Percentiles rank a stretch among this genome's conserved stretches.
Evolutionary conservation across 495 filamentous ascomycete species (phyloP).

Genomic region (Trichoderma virens): DNA sequence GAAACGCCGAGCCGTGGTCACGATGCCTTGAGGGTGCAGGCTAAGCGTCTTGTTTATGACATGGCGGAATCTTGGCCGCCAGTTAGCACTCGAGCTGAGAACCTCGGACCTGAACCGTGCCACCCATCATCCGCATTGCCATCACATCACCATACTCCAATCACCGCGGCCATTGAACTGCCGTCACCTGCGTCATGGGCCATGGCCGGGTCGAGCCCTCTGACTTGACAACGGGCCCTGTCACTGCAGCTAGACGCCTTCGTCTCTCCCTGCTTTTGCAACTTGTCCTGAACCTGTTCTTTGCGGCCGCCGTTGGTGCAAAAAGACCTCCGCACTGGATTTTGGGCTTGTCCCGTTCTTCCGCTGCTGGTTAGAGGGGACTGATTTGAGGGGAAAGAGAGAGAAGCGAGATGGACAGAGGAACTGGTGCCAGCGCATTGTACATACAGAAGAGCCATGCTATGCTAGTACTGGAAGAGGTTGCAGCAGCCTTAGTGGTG

Average conservation of each 20-base stretch:
- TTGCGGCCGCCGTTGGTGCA: background rate
- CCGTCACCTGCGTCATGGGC: background rate
- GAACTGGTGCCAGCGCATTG: background rate
- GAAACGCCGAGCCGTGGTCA: background rate
- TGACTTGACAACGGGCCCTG: too few relatives aligned
- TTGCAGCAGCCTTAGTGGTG: too few relatives aligned
- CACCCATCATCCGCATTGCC: conserved; percentile 3
- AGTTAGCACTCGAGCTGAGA: too few relatives aligned
- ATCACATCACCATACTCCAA: conserved; percentile 4
- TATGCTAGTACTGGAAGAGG: too few relatives aligned
- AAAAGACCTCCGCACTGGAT: background rate
- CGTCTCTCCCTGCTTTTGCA: background rate
- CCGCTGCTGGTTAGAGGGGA: background rate
- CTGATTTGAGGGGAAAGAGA: too few relatives aligned
- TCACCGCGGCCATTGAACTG: background rate
- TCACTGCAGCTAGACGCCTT: background rate
- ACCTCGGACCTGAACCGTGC: conserved; percentile 3
- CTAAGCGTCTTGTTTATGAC: too few relatives aligned
- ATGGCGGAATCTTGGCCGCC: too few relatives aligned
- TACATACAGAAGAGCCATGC: too few relatives aligned
- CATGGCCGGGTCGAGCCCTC: too few relatives aligned
- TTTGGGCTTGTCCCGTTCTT: background rate
- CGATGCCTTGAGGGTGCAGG: background rate
- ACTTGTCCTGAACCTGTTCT: background rate
- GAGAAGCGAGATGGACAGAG: background rate